These are phyloP conservation scores for Talaromyces sp. DNA, from an alignment of 2,329 filamentous ascomycete species.

Conservation along the genomic window DNA sequence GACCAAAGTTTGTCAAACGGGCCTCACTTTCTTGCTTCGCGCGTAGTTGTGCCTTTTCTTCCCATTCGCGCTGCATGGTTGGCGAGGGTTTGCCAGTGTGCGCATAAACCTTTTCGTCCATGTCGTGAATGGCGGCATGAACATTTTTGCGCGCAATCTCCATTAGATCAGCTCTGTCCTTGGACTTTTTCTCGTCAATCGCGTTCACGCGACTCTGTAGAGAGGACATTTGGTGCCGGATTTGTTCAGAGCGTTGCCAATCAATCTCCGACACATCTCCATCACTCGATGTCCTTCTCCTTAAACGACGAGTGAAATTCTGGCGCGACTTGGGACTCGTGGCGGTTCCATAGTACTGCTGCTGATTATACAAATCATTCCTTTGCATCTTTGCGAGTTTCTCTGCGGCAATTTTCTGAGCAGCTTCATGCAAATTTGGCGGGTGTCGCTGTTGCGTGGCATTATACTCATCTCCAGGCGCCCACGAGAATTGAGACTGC, in stretches of 20 bases:
- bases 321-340: slow-evolving; percentile 45
- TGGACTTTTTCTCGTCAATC: slow-evolving; percentile 67
- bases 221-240: slow-evolving; percentile 74
- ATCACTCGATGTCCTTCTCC: slow-evolving; percentile 66
- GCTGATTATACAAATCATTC: slow-evolving; percentile 65
- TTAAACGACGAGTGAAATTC: slow-evolving; percentile 55
- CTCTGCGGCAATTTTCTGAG: slow-evolving; percentile 80
- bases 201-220: slow-evolving; percentile 66
- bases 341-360: slow-evolving; percentile 69
- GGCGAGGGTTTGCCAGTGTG: slow-evolving; percentile 72
- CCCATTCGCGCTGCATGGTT: slow-evolving; percentile 71
- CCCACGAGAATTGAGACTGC: slow-evolving; percentile 32
- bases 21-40: slow-evolving; percentile 64
- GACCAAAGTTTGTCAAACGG: slow-evolving; percentile 55
- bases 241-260: slow-evolving; percentile 65
- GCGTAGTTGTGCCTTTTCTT: slow-evolving; percentile 66
- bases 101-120: slow-evolving; percentile 76
- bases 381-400: slow-evolving; percentile 76
- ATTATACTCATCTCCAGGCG: slow-evolving; percentile 25
- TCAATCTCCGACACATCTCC: slow-evolving; percentile 59
- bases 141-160: slow-evolving; percentile 83
- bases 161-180: slow-evolving; percentile 71
- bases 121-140: slow-evolving; percentile 69
- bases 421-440: slow-evolving; percentile 70
- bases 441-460: slow-evolving; percentile 25